These are phyloP conservation scores for Didymella pomorum DNA, from an alignment of 2,329 filamentous ascomycete genomes.

Conservation along the genomic window DNA sequence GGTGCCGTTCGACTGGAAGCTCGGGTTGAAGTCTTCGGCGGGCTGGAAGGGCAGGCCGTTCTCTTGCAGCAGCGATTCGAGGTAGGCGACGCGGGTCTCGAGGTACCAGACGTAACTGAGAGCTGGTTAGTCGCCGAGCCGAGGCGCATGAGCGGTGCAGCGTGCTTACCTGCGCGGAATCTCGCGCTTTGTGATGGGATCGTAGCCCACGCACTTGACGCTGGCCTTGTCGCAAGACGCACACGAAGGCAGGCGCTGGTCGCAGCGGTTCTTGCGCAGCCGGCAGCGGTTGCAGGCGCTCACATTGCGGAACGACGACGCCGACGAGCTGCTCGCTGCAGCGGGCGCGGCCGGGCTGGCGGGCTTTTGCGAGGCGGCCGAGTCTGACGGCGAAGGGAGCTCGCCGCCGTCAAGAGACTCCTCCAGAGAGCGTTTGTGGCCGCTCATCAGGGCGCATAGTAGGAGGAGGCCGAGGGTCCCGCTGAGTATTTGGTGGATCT, in stretches of 20 bases:
- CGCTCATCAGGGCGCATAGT: constrained; percentile 52
- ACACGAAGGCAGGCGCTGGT: constrained; percentile 90
- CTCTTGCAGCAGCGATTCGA: constrained; percentile 76
- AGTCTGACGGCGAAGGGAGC: constrained; percentile 39
- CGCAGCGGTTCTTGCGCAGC: constrained; percentile 91
- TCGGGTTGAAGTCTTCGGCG: constrained; percentile 68
- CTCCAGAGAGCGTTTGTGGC: constrained; percentile 51
- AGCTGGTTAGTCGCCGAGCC: constrained; percentile 3
- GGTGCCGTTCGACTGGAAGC: background rate
- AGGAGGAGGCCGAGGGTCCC: constrained; percentile 21
- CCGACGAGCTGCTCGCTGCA: background rate
- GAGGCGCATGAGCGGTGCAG: background rate
- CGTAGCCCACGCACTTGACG: constrained; percentile 91
- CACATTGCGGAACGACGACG: constrained; percentile 62
- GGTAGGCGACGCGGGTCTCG: constrained; percentile 82
- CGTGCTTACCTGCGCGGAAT: constrained; percentile 69
- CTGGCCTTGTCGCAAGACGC: constrained; percentile 92
- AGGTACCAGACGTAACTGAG: constrained; percentile 90
- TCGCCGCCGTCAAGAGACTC: constrained; percentile 48
- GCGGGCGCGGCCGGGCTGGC: constrained; percentile 40
- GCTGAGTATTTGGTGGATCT: background rate
- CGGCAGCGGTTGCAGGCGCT: constrained; percentile 90
- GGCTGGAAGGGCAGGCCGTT: constrained; percentile 77
- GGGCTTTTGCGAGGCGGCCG: constrained; percentile 38
- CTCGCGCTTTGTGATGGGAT: constrained; percentile 94